Base-by-base conservation (phyloP, 2,329 filamentous ascomycete species). In the Apiospora sp. region DNA sequence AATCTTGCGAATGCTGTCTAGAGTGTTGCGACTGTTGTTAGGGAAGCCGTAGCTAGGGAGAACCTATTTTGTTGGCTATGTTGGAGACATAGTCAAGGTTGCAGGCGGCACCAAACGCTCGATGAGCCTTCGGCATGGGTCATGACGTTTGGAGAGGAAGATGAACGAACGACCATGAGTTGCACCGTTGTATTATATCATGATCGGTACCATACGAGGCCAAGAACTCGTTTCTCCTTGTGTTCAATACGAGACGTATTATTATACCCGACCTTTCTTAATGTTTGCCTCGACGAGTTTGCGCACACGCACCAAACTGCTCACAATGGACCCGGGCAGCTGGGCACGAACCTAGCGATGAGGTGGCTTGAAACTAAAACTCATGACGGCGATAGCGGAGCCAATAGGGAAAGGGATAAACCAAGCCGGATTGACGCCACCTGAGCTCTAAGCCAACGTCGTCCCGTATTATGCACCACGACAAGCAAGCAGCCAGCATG, bases 1-100 rank as follows among this genome's bases (percentile, higher is more conserved):
- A 85, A 75, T 81, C 83, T 4, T 85, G 83, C 78, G 83, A 84
- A 73, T 85, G 83, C 77, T 85, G 83, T 74, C 75, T 84, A 43
- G 83, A 85, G 30, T 72, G 70, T 54, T 6, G 71, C 43, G 73
- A 74, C 43, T 74, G 71, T 68, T 75, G 71, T 69, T 69, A 69
- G 48, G 30, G 2, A 69, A n/a, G 34, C n/a, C 19, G 27, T 14
- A 37, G 43, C 16, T n/a, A 69, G 44, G 22, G 22, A 41, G 19
- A 14, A 41, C 4, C 34, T n/a, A n/a, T 4, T 1, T 19, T 14
- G 8, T 24, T 22, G 58, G 10, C 58, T 41, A 41, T 22, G 2
- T 41, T 41, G 34, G 13, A 22, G 12, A 4, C 58, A 41, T 13
- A 12, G 19, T 6, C 58, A 41, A 8, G 34, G 10, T 10, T 30